Percentiles rank a stretch among this genome's conserved stretches.
phyloP scores from a whole-genome alignment of 305 asterid genomes.

The Plantago coronopus region DNA sequence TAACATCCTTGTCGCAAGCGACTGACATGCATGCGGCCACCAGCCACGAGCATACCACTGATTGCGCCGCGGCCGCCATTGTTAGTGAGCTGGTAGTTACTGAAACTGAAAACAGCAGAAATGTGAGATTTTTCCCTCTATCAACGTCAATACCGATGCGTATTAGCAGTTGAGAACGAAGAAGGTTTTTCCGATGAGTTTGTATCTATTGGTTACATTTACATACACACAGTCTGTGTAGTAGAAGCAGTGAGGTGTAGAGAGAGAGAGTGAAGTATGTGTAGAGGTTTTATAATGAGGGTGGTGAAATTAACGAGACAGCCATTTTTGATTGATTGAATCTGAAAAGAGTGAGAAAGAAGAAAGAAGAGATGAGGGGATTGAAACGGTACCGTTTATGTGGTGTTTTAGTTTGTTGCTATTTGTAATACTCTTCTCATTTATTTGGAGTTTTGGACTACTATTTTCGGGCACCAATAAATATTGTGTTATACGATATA shows the following conservation, averaged over 20 bases:
- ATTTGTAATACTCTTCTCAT: too few species aligned
- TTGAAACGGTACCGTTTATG: constrained; percentile 19
- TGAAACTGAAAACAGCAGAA: too few species aligned
- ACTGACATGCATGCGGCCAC: constrained; percentile 89
- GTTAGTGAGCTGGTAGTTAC: neutral
- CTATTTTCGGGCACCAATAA: too few species aligned
- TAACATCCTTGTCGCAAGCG: constrained; percentile 45
- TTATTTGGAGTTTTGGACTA: too few species aligned
- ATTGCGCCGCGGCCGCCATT: constrained; percentile 38
- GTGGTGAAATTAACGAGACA: constrained; percentile 36
- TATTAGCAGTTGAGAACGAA: too few species aligned
- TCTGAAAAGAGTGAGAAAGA: constrained; percentile 22
- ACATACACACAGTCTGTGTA: too few species aligned
- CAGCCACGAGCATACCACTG: constrained; percentile 52
- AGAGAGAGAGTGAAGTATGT: constrained; percentile 4
- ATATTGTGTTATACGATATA: too few species aligned
- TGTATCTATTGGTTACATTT: too few species aligned
- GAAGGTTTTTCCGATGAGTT: too few species aligned
- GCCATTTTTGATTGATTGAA: constrained; percentile 30
- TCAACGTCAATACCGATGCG: too few species aligned
- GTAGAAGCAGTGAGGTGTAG: neutral
- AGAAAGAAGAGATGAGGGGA: constrained; percentile 16
- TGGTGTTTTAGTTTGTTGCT: neutral
- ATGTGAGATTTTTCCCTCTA: too few species aligned
- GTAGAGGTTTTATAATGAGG: constrained; percentile 20